phyloP scores from a whole-genome alignment of 2,329 filamentous ascomycete genomes.

The Bipolaris victoriae region DNA sequence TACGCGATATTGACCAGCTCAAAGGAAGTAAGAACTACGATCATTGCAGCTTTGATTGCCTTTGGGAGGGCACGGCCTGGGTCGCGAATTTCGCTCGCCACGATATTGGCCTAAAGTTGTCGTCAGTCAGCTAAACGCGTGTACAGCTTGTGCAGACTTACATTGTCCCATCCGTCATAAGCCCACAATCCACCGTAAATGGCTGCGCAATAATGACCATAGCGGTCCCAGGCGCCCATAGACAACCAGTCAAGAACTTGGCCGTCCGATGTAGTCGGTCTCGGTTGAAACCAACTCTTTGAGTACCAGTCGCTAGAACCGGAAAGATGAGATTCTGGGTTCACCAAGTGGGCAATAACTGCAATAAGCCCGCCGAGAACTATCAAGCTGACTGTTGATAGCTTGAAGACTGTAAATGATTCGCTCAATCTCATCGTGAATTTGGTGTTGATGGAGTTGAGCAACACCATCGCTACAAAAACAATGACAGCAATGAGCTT shows the following conservation, averaged over 20 bases:
- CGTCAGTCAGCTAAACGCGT: not conserved
- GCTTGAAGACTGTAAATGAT: slow-evolving; percentile 51
- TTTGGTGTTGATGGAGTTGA: slow-evolving; percentile 55
- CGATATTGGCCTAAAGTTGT: slow-evolving; percentile 42
- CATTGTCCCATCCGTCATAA: slow-evolving; percentile 71
- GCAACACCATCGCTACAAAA: slow-evolving; percentile 49
- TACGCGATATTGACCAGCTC: slow-evolving; percentile 66
- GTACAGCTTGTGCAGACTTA: slow-evolving; percentile 36
- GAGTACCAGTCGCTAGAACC: slow-evolving; percentile 47
- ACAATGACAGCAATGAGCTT: slow-evolving; percentile 49
- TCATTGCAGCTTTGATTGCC: slow-evolving; percentile 66
- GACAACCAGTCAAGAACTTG: slow-evolving; percentile 41
- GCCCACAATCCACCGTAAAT: slow-evolving; percentile 69
- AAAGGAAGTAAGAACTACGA: slow-evolving; percentile 65
- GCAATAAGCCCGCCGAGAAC: slow-evolving; percentile 40
- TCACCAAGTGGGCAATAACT: slow-evolving; percentile 38
- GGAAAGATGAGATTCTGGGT: slow-evolving; percentile 37
- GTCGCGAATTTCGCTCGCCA: slow-evolving; percentile 47
- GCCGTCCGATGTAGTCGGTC: slow-evolving; percentile 58
- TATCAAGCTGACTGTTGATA: slow-evolving; percentile 40
- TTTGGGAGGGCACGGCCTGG: slow-evolving; percentile 57
- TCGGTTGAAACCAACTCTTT: slow-evolving; percentile 62
- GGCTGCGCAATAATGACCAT: slow-evolving; percentile 66
- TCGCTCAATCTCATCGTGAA: slow-evolving; percentile 51
- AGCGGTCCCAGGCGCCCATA: slow-evolving; percentile 62